Base-by-base conservation (phyloP, 1,139 yeast species). In the Saccharomyces pastorianus region DNA sequence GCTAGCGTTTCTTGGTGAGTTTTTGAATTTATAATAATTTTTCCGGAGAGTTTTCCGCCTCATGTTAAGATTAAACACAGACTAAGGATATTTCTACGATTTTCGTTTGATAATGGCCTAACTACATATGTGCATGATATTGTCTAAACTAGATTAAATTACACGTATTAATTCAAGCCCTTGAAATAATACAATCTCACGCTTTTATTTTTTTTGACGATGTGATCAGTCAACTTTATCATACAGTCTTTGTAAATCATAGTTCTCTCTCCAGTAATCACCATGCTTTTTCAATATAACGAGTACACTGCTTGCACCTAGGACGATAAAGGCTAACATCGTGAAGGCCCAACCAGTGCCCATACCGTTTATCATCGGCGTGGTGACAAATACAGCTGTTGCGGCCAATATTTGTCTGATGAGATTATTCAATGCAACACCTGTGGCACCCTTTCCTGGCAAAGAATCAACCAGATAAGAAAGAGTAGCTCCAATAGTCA, bases 361-460 rank as follows among this genome's bases (percentile, higher is more conserved):
- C 64, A 89, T 74, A 2, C 83, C 83, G 29, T 66, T 64, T 50
- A 82, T 68, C 61, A 83, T 72, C 0, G 96, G 95, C 50, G 84
- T 90, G 1, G 85, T 82, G 11, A 84, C 76, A 67, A 89, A 89
- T 0, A 91, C 83, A 6, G 88, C 91, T 3, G 78, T 74, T 0
- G 95, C 88, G 0, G 95, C 96, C 58, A 87, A 73, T 0, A 82
- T 73, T 75, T 83, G 87, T 63, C 96, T 76, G 44, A 85, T 74
- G 57, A 89, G 76, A 64, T 88, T 89, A 64, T 87, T 88, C 55
- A 89, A 69, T 0, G 96, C 96, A 47, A 88, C 88, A 1, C 95
- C 96, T 0, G 95, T 86, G 4, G 96, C 91, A 42, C 96, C 96
- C 62, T 85, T 78, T 0, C 96, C 96, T 0, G 96, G 96, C 51